Percentiles rank a stretch among this genome's conserved stretches.
These are phyloP conservation scores for Thecaphora thlaspeos DNA, from an alignment of 1,284 basidiomycete species.

Conservation along the genomic window DNA sequence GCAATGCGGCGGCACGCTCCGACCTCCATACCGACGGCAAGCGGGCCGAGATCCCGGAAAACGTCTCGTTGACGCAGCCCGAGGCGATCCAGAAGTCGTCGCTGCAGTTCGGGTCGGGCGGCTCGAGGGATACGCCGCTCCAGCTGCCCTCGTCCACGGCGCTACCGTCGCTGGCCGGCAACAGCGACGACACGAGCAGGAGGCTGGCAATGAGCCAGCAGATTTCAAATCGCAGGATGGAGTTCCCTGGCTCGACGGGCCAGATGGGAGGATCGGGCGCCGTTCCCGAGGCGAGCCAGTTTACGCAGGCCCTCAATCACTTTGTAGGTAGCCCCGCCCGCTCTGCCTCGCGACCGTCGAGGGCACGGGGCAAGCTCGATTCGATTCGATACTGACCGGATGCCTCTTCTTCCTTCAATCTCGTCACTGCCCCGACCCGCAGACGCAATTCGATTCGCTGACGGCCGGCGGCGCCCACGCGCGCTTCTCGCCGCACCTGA, in stretches of 20 bases:
- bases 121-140: slow-evolving; percentile 13
- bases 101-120: slow-evolving; percentile 18
- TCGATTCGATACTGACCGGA: not conserved
- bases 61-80: slow-evolving; percentile 54
- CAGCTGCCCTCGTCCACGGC: slow-evolving; percentile 41
- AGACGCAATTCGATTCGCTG: slow-evolving; percentile 42
- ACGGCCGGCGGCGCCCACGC: slow-evolving; percentile 25
- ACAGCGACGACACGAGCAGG: slow-evolving; percentile 25
- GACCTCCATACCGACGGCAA: slow-evolving; percentile 53
- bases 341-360: too few relatives aligned
- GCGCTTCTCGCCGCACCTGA: slow-evolving; percentile 52
- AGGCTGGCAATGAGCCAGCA: slow-evolving; percentile 44
- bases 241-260: slow-evolving; percentile 17
- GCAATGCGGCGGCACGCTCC: slow-evolving; percentile 14
- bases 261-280: slow-evolving; percentile 6
- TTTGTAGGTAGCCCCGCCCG: slow-evolving; percentile 13
- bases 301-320: slow-evolving; percentile 50
- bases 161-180: slow-evolving; percentile 25
- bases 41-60: slow-evolving; percentile 50
- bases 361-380: not conserved
- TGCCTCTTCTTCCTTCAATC: not conserved
- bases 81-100: slow-evolving; percentile 44
- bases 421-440: not conserved
- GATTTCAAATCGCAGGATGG: slow-evolving; percentile 25
- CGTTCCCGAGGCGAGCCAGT: slow-evolving; percentile 36